phyloP scores from a whole-genome alignment of 805 yeast species.

The Saturnispora mendoncae region DNA sequence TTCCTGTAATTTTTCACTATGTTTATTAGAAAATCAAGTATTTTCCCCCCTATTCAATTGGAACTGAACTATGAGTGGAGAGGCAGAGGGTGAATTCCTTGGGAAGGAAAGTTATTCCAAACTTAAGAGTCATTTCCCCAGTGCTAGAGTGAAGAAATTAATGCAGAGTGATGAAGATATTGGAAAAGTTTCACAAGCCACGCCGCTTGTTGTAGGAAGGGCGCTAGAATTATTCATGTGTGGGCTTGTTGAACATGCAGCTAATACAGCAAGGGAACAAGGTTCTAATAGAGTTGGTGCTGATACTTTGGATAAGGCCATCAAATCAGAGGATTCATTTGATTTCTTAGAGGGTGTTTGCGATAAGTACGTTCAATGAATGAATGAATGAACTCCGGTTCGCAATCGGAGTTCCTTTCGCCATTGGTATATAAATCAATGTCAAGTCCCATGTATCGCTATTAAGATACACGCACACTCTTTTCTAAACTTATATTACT shows the following conservation, averaged over 20 bases:
- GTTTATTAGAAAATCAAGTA: too few species aligned
- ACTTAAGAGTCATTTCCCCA: slow-evolving; percentile 78
- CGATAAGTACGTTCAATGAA: slow-evolving; percentile 18
- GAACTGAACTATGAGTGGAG: too few species aligned
- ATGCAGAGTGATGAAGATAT: slow-evolving; percentile 98
- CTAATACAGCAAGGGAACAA: slow-evolving; percentile 62
- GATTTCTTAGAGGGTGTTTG: slow-evolving; percentile 77
- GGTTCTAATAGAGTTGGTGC: slow-evolving; percentile 79
- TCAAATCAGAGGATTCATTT: slow-evolving; percentile 78
- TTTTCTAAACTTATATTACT: too few species aligned
- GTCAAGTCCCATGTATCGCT: neutral
- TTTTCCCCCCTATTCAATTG: too few species aligned
- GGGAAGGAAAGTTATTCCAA: slow-evolving; percentile 31
- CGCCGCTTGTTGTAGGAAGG: slow-evolving; percentile 96
- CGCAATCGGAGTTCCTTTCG: neutral
- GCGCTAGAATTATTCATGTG: slow-evolving; percentile 90
- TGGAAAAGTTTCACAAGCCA: slow-evolving; percentile 97
- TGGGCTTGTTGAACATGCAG: slow-evolving; percentile 75
- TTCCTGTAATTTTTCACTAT: too few species aligned
- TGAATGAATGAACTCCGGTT: neutral
- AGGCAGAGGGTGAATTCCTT: slow-evolving; percentile 5
- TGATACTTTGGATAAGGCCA: slow-evolving; percentile 75
- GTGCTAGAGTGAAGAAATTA: slow-evolving; percentile 88
- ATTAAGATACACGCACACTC: too few species aligned
- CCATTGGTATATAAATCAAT: neutral